Percentiles rank a stretch among this genome's conserved stretches.
Evolutionary conservation across 2,329 filamentous ascomycete species (phyloP).

Genomic region (Monilinia vaccinii-corymbosi): DNA sequence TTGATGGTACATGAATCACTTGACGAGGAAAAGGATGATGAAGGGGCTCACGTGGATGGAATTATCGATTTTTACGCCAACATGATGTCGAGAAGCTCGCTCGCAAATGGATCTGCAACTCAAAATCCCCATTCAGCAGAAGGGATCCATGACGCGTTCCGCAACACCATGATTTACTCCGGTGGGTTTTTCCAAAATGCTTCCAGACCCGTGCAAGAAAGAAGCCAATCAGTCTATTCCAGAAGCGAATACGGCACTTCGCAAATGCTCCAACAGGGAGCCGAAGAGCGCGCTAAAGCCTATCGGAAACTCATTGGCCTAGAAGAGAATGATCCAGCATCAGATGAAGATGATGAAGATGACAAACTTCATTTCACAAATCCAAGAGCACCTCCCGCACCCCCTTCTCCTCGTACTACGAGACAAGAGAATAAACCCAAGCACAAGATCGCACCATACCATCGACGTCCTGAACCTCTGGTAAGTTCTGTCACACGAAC

Average conservation of each 20-base stretch:
- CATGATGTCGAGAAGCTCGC: conserved; percentile 9
- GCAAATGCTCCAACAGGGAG: neutral
- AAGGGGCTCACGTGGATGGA: conserved; percentile 15
- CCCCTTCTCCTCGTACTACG: conserved; percentile 1
- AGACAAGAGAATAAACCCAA: neutral
- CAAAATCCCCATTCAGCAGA: neutral
- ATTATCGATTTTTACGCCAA: conserved; percentile 19
- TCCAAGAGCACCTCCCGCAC: neutral
- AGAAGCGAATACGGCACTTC: neutral
- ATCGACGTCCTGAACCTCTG: neutral
- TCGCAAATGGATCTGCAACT: neutral
- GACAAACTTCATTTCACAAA: neutral
- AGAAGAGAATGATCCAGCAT: neutral
- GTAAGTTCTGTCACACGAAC: neutral
- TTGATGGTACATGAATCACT: conserved; percentile 26
- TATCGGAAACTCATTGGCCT: neutral
- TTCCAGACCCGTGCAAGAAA: neutral
- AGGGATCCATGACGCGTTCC: conserved; percentile 14
- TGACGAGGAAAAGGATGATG: conserved; percentile 4
- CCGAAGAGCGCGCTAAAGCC: neutral
- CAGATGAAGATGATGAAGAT: neutral
- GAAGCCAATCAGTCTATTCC: neutral
- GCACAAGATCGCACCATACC: neutral
- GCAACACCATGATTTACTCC: conserved; percentile 5
- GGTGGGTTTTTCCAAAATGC: neutral